Base-by-base conservation (phyloP, 2,329 filamentous ascomycete species). In the Xylariaceae sp. region DNA sequence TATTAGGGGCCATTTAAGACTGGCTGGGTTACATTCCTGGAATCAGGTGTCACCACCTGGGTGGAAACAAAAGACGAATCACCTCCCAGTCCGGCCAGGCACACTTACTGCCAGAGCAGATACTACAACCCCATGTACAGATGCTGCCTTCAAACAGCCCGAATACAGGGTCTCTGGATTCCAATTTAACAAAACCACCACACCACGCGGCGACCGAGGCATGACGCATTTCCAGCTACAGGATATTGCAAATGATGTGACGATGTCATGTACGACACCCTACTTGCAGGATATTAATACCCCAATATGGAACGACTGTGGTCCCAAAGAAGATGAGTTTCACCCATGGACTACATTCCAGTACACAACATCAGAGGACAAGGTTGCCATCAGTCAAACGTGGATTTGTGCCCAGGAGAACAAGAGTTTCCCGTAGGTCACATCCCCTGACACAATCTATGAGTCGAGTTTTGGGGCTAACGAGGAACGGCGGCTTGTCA, bases 391-490 rank as follows among this genome's bases (percentile, higher is more conserved):
- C 20, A 59, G 44, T 2, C 59, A 63, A 20, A 46, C 53, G 29
- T 63, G 59, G 61, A 48, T 63, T 48, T 63, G 61, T 20, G 61
- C 61, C 20, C 44, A 40, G 18, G 43, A 54, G 20, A 63, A 63
- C 43, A 56, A 54, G 51, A 61, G 59, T 47, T 53, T 60, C 21
- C 61, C 61, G 61, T 63, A 54, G 47, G 61, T 58, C 18, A 16
- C 19, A 32, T 44, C 20, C 4, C 18, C 19, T 37, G 16, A 12
- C 5, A 37, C 14, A 7, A 16, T 21, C 18, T 49, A 26, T 19
- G 19, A 19, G 4, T 14, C 40, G 19, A 5, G n/a, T 19, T 26
- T 6, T n/a, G 9, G 20, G 21, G 40, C 45, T 57, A 49, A 53
- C n/a, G 12, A 3, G 21, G 14, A 12, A 37, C 42, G 9, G 12